phyloP scores from a whole-genome alignment of 1,139 yeast genomes.

The Lodderomyces margitis region DNA sequence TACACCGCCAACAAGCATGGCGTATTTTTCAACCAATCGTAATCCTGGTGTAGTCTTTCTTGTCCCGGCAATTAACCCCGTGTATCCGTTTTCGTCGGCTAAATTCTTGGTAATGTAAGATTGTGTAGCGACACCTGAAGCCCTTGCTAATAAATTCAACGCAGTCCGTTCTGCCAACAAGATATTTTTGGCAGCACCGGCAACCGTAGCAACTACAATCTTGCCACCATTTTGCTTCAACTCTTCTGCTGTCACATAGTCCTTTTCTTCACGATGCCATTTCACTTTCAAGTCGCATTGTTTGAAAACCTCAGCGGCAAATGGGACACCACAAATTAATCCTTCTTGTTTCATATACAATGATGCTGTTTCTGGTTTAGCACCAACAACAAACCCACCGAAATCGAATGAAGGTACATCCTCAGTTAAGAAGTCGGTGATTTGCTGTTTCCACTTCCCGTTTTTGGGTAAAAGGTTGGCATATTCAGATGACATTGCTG shows the following conservation, averaged over 20 bases:
- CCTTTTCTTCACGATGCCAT: conserved; percentile 77
- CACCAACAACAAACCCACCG: conserved; percentile 95
- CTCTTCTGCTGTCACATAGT: conserved; percentile 44
- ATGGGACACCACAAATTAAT: conserved; percentile 84
- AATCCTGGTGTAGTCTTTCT: conserved; percentile 97
- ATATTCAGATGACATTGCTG: conserved; percentile 26
- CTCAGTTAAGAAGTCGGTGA: conserved; percentile 74
- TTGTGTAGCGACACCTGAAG: conserved; percentile 89
- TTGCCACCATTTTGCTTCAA: conserved; percentile 48
- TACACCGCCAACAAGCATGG: conserved; percentile 94
- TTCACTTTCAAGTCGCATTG: conserved; percentile 71
- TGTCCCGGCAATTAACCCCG: conserved; percentile 92
- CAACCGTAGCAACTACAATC: conserved; percentile 72
- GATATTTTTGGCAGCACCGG: conserved; percentile 76
- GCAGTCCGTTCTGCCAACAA: conserved; percentile 86
- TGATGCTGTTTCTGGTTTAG: conserved; percentile 65
- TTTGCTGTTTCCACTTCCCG: conserved; percentile 77
- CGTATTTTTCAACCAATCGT: conserved; percentile 81
- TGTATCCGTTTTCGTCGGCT: conserved; percentile 72
- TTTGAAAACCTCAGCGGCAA: conserved; percentile 78
- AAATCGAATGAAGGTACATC: conserved; percentile 93
- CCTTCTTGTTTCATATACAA: conserved; percentile 81
- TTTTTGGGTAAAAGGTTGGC: conserved; percentile 67
- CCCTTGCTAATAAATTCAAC: conserved; percentile 74
- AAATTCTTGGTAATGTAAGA: conserved; percentile 55